Conservation (phyloP, 805 yeast genomes). For the Candida maesae region DNA sequence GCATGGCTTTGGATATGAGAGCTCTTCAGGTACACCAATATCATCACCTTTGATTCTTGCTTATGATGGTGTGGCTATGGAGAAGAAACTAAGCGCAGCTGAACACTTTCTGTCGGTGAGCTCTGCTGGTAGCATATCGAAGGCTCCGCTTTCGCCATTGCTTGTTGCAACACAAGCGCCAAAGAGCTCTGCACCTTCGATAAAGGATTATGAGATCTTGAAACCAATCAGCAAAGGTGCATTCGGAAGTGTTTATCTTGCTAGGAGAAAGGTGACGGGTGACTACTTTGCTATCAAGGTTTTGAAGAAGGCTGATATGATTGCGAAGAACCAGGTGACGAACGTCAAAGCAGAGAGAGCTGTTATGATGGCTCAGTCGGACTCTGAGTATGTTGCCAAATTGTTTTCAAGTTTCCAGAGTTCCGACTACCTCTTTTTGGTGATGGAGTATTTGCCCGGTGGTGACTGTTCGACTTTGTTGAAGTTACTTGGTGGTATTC, state of each 20-base stretch:
- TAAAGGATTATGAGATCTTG: conserved; percentile 82
- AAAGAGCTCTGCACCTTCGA: conserved; percentile 58
- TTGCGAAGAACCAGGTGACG: conserved; percentile 92
- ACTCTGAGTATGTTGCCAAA: conserved; percentile 89
- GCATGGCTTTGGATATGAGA: conserved; percentile 16
- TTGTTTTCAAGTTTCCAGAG: conserved; percentile 86
- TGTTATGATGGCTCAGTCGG: conserved; percentile 95
- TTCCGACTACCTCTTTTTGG: conserved; percentile 79
- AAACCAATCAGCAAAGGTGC: conserved; percentile 97
- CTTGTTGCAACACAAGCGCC: conserved; percentile 60
- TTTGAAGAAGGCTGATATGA: conserved; percentile 89
- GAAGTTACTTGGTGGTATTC: conserved; percentile 75
- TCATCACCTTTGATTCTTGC: conserved; percentile 57
- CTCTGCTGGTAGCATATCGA: conserved; percentile 28
- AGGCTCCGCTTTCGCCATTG: conserved; percentile 78
- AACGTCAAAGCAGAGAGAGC: conserved; percentile 95
- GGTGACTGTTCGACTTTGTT: conserved; percentile 92
- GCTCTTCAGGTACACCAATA: conserved; percentile 39
- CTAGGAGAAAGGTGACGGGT: conserved; percentile 80
- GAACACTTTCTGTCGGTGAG: conserved; percentile 28
- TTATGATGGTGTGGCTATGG: conserved; percentile 34
- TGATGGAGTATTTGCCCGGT: conserved; percentile 94
- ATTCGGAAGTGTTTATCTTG: conserved; percentile 90
- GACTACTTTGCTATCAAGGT: conserved; percentile 95
- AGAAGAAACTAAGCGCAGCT: conserved; percentile 25